phyloP scores from a whole-genome alignment of 495 filamentous ascomycete genomes.

The Penicillium dipodomyicola region DNA sequence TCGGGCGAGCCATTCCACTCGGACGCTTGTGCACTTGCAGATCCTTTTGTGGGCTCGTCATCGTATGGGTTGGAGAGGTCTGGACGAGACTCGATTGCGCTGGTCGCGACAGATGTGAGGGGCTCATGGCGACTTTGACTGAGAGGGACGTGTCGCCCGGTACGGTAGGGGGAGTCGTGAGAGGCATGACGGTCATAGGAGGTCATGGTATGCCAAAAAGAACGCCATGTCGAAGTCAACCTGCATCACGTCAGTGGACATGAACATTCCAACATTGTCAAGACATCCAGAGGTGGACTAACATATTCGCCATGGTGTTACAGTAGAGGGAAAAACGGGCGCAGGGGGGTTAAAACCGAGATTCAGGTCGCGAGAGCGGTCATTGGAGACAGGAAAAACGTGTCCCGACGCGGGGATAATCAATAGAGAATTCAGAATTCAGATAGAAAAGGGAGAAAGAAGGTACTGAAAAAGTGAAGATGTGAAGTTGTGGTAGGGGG shows the following conservation, averaged over 20 bases:
- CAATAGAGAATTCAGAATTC: neutral
- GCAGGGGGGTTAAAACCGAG: conserved; percentile 3
- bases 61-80: conserved; percentile 72
- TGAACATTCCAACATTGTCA: neutral
- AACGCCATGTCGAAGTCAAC: conserved; percentile 63
- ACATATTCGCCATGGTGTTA: conserved; percentile 32
- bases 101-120: conserved; percentile 74
- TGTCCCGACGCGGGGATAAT: neutral
- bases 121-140: conserved; percentile 66
- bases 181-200: conserved; percentile 72
- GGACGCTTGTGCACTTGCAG: conserved; percentile 53
- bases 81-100: conserved; percentile 71
- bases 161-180: conserved; percentile 83
- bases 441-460: neutral
- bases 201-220: conserved; percentile 98
- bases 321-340: conserved; percentile 6
- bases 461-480: conserved; percentile 3
- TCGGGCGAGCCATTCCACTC: conserved; percentile 62
- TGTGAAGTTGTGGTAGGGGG: conserved; percentile 5
- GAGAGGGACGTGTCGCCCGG: conserved; percentile 76
- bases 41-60: conserved; percentile 60
- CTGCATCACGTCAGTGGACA: conserved; percentile 36
- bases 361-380: conserved; percentile 6
- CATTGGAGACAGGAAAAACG: conserved; percentile 5
- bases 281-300: conserved; percentile 12